Conservation (phyloP, 2,329 filamentous ascomycete genomes). For the Fusarium redolens region DNA sequence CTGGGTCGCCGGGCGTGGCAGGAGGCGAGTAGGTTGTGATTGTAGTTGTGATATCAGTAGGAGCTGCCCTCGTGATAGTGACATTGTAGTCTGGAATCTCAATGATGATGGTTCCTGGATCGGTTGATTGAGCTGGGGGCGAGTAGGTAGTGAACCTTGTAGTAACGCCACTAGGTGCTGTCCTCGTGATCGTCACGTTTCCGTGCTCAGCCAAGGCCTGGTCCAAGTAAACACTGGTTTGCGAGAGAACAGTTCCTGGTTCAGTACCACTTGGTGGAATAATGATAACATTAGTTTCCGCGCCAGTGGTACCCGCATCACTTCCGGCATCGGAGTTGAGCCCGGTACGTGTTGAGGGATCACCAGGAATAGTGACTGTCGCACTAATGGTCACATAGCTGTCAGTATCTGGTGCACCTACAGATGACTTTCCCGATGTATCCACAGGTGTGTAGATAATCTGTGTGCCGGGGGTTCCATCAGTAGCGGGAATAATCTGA, state of each 20-base stretch:
- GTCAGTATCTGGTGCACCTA: neutral
- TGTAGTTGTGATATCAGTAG: conserved; percentile 17
- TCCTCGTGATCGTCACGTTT: conserved; percentile 29
- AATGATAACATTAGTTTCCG: conserved; percentile 33
- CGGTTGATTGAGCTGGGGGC: conserved; percentile 18
- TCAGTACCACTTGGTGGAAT: conserved; percentile 35
- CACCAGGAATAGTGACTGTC: conserved; percentile 34
- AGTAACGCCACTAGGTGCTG: conserved; percentile 24
- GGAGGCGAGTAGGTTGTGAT: conserved; percentile 33
- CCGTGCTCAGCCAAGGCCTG: conserved; percentile 24
- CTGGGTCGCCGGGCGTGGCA: conserved; percentile 23
- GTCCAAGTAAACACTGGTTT: conserved; percentile 35
- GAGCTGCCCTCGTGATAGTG: conserved; percentile 24
- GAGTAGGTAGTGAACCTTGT: conserved; percentile 22
- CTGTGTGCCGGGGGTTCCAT: conserved; percentile 22
- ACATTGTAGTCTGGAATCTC: conserved; percentile 31
- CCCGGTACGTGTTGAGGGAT: conserved; percentile 21
- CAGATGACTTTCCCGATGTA: neutral
- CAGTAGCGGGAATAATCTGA: conserved; percentile 18
- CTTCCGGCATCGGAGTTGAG: neutral
- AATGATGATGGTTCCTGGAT: conserved; percentile 28
- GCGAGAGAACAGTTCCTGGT: conserved; percentile 28
- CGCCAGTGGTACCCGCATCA: conserved; percentile 18
- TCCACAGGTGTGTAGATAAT: conserved; percentile 30
- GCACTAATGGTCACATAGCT: conserved; percentile 22